These are phyloP conservation scores for Phytophthora pistaciae DNA, from an alignment of 352 stramenopile genomes.

Conservation along the genomic window DNA sequence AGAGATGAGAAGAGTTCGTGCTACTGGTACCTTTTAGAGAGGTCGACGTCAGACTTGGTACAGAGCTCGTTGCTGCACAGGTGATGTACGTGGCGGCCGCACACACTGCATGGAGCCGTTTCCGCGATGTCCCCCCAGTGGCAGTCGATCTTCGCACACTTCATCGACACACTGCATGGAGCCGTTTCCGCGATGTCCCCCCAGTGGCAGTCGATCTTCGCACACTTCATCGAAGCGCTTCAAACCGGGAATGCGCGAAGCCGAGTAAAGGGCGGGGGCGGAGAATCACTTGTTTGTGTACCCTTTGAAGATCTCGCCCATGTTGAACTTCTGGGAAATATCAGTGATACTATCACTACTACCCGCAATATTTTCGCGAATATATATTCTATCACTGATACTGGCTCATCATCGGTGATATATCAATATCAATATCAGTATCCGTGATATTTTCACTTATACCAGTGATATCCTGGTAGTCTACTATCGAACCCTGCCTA, in stretches of 20 bases:
- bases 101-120: conserved; percentile 10
- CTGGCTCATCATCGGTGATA: too few relatives aligned
- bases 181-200: conserved; percentile 1
- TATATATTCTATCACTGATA: too few relatives aligned
- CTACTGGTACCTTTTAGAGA: conserved; percentile 3
- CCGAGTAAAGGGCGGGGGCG: not conserved
- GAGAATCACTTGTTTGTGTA: conserved; percentile 2
- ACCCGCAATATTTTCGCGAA: not conserved
- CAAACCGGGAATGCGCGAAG: not conserved
- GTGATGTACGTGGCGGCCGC: conserved; percentile 2
- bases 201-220: conserved; percentile 12
- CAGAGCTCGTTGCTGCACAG: conserved; percentile 13
- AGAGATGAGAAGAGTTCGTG: not conserved
- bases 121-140: conserved; percentile 1
- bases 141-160: conserved; percentile 12
- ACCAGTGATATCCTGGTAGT: too few relatives aligned
- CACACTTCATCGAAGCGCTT: conserved; percentile 1
- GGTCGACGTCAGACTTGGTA: not conserved
- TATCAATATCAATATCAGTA: too few relatives aligned
- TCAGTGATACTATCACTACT: not conserved
- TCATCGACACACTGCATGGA: conserved; percentile 7
- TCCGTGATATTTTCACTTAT: too few relatives aligned
- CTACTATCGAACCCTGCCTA: too few relatives aligned
- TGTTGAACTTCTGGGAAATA: conserved; percentile 1
- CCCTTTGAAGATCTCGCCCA: not conserved